Conservation (phyloP, 1,284 basidiomycete genomes). For the Cutaneotrichosporon sp. region DNA sequence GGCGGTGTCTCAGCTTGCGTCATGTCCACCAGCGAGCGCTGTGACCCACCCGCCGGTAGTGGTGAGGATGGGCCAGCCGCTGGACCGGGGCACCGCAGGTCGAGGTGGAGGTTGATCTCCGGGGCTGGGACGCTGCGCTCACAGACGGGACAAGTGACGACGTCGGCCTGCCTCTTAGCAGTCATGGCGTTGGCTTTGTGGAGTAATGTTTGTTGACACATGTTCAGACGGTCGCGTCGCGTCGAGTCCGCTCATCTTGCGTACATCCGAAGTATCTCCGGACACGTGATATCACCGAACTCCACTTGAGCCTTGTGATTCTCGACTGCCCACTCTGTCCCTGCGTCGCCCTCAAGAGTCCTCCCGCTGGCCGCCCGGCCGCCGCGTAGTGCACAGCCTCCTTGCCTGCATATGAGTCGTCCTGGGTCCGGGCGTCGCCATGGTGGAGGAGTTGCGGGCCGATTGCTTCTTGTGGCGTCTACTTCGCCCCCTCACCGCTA, state of each 20-base stretch:
- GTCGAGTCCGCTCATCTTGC: constrained; percentile 2
- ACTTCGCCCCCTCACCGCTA: too few relatives aligned
- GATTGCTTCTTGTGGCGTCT: too few relatives aligned
- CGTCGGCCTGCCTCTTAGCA: not conserved
- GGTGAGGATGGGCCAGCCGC: constrained; percentile 20
- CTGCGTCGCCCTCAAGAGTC: too few relatives aligned
- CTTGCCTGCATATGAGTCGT: too few relatives aligned
- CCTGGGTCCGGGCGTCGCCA: too few relatives aligned
- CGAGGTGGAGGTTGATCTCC: constrained; percentile 53
- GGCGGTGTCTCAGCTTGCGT: not conserved
- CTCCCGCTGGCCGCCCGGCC: too few relatives aligned
- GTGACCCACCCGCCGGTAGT: not conserved
- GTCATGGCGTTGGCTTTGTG: not conserved
- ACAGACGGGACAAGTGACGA: constrained; percentile 51
- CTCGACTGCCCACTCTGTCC: not conserved
- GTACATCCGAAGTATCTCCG: not conserved
- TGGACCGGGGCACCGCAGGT: constrained; percentile 41
- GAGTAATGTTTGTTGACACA: not conserved
- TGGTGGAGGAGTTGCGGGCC: too few relatives aligned
- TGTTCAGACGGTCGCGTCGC: not conserved
- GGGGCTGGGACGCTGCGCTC: constrained; percentile 33
- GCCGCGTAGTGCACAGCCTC: too few relatives aligned
- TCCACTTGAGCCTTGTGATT: not conserved
- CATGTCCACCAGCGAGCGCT: not conserved
- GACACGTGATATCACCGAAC: not conserved